Evolutionary conservation across 345 rosid species (phyloP).

Genomic region (Noccaea caerulescens): DNA sequence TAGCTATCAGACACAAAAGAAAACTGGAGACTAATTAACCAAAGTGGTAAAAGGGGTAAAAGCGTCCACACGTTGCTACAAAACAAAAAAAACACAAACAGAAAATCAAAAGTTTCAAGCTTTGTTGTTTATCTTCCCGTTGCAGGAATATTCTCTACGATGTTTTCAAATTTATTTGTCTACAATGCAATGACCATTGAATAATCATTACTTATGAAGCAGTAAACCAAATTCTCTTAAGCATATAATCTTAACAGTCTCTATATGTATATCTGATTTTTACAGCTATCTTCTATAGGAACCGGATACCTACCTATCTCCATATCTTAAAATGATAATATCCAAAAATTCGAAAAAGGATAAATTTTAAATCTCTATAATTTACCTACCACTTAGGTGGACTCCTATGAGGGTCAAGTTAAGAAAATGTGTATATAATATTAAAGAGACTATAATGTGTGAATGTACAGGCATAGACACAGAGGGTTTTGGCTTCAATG

Average conservation of each 20-base stretch:
- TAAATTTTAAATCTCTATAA: slow-evolving; percentile 12
- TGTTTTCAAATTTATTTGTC: slow-evolving; percentile 30
- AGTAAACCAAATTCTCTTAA: neutral
- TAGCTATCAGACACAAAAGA: slow-evolving; percentile 41
- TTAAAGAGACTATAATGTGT: slow-evolving; percentile 24
- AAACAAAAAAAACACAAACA: slow-evolving; percentile 18
- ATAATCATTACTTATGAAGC: neutral
- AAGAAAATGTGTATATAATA: neutral
- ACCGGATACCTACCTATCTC: neutral
- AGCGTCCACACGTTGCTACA: slow-evolving; percentile 28
- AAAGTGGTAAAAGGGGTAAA: slow-evolving; percentile 35
- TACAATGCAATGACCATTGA: slow-evolving; percentile 25
- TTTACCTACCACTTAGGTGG: slow-evolving; percentile 34
- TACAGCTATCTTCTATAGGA: neutral
- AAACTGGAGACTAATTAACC: slow-evolving; percentile 39
- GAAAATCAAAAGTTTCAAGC: slow-evolving; percentile 31
- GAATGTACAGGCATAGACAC: slow-evolving; percentile 36
- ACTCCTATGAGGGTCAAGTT: slow-evolving; percentile 32
- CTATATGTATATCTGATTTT: too few species aligned
- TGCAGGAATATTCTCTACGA: slow-evolving; percentile 46
- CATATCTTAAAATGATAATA: neutral
- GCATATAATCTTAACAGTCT: neutral
- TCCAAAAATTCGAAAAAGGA: slow-evolving; percentile 4
- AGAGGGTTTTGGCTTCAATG: slow-evolving; percentile 35
- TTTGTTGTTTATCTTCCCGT: slow-evolving; percentile 27